A percentile compares a stretch with the other conserved stretches of the same genome.
These are phyloP conservation scores for Sonneratia alba DNA, from an alignment of 345 rosid genomes.

Conservation along the genomic window DNA sequence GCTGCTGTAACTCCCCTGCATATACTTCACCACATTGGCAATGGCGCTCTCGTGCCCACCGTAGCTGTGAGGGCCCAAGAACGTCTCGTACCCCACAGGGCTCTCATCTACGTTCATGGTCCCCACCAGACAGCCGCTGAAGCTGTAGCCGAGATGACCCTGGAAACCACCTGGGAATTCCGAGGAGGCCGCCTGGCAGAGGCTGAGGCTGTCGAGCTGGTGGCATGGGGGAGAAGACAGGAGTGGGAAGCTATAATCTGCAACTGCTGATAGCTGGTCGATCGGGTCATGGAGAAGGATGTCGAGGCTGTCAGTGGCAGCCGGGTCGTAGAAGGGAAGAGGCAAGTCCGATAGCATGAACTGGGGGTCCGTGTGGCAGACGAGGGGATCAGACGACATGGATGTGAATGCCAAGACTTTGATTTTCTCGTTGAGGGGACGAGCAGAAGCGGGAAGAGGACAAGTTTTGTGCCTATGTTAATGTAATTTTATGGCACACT, in stretches of 20 bases:
- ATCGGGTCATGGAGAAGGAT: neutral
- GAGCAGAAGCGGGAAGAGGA: neutral
- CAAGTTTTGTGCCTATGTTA: neutral
- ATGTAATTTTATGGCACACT: too few relatives aligned
- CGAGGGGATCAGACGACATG: slow-evolving; percentile 60
- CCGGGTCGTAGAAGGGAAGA: slow-evolving; percentile 1
- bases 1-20: slow-evolving; percentile 72
- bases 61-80: slow-evolving; percentile 30
- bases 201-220: slow-evolving; percentile 47
- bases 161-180: slow-evolving; percentile 24
- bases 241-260: slow-evolving; percentile 5
- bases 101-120: neutral
- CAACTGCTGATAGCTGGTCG: neutral
- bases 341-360: slow-evolving; percentile 22
- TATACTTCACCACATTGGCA: slow-evolving; percentile 34
- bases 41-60: slow-evolving; percentile 21
- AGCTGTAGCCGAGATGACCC: slow-evolving; percentile 16
- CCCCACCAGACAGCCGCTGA: neutral
- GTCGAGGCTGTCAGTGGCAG: neutral
- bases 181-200: slow-evolving; percentile 17
- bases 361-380: slow-evolving; percentile 26
- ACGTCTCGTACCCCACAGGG: slow-evolving; percentile 7
- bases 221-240: slow-evolving; percentile 57
- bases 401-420: neutral
- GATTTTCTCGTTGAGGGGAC: neutral